Evolutionary conservation across 1,284 basidiomycete species (phyloP), one percentile per base, ranked within the genome.

Genomic region (Pseudozyma hubeiensis): DNA sequence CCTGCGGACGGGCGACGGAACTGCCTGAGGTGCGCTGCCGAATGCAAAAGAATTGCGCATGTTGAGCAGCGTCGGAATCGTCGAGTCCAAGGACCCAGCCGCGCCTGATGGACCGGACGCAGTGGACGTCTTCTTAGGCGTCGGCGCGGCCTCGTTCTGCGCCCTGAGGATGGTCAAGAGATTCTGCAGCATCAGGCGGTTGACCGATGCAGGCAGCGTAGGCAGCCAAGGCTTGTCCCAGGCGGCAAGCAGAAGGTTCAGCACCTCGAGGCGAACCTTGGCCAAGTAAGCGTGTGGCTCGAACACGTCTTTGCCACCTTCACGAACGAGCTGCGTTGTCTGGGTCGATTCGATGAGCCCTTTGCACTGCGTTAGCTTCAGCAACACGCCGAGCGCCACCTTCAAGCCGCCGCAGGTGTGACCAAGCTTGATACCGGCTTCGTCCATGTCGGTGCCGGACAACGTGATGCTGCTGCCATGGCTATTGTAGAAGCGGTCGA

Each of bases 221-320:
- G 91, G 86, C 0, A 99, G 87, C 95, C 96, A 99, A 0, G 88
- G 82, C 5, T 93, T 90, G 65, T 91, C 88, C 94, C 95, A 99
- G 13, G 94, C 87, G 8, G 88, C 87, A 30, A 86, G 87, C 6
- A 93, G 82, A 10, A 92, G 81, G 0, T 94, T 91, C 29, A 94
- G 85, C 31, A 91, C 87, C 6, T 89, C 87, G 29, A 90, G 85
- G 44, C 97, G 91, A 75, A 97, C 87, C 69, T 88, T 89, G 64
- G 98, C 90, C 52, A 99, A 88, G 84, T 97, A 92, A 79, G 92
- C 91, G 81, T 91, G 90, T 0, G 93, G 89, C 78, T 94, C 91
- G 75, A 96, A 97, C 83, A 63, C 64, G 19, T 72, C 76, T 10
- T 53, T 55, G 31, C 69, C 58, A 19, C 60, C 68, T 5, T 73